Evolutionary conservation across 192 early-diverging fungal species (phyloP), one percentile per base, ranked within the genome.

Genomic region (Coemansia sp.): DNA sequence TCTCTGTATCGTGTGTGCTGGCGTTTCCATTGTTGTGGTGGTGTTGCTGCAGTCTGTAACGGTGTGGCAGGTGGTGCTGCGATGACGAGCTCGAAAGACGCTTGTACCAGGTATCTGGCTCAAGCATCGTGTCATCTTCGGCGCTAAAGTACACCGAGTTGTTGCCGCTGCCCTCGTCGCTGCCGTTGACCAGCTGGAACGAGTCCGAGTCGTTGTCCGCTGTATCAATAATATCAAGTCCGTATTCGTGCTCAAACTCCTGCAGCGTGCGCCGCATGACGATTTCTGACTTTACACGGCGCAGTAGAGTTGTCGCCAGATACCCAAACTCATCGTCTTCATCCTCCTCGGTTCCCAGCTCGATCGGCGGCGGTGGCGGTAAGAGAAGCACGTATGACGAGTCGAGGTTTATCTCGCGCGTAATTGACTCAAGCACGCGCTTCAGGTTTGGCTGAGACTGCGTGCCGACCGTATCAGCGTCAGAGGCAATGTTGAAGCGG

Each of bases 401-500:
- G 45, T 78, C 75, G 24, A 78, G 41, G 58, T 78, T 78, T 51
- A 78, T 78, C 66, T 78, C 75, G 37, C 75, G 69, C 9, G 75
- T 78, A 17, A 78, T 78, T 23, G 75, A 78, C 55, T 78, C 75
- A 12, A 78, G 53, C 5, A 71, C 69, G 3, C 69, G 65, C 69
- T 78, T 78, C 47, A 78, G 56, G 43, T 78, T 78, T 37, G 75
- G 75, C 66, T 78, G 75, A 39, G 75, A 78, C 51, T 78, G 75
- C n/a, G 62, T 78, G 50, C 69, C 66, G 12, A 55, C 48, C 5
- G 75, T 54, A 15, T 78, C 75, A 9, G 46, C 55, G 19, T 78
- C 75, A 4, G 49, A 24, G 14, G 54, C 37, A 12, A 38, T 10
- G 40, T 55, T 48, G 19, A 53, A 53, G 1, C 59, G 64, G 52